Base-by-base conservation (phyloP, 225 moss, liverwort and hornwort genomes). In the Antitrichia curtipendula region DNA sequence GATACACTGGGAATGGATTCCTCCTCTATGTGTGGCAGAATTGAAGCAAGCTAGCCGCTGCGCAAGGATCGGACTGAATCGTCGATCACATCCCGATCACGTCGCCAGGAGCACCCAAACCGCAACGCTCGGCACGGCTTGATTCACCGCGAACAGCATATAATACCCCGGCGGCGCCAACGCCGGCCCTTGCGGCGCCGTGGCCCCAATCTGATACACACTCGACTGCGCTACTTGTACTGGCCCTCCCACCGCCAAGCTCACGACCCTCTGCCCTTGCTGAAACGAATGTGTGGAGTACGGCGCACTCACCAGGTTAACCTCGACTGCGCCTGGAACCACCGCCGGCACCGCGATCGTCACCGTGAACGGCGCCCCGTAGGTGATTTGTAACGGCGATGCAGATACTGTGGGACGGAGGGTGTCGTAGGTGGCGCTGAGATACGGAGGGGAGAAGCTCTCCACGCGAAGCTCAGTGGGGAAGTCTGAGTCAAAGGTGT, bases 381-480 rank as follows among this genome's bases (percentile, higher is more conserved):
- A 96, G 21, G 87, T 90, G 79, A 95, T 91, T 21, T 58, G 81
- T 36, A 68, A 31, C 13, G 96, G 97, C 18, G 80, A 53, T 10
- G 72, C 88, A 36, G 86, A 89, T 52, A 96, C 71, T 10, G 78
- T 75, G 17, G 97, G 95, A n/a, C 90, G 92, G 60, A 88, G 32
- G 25, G 22, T 1, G 41, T 83, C 86, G 34, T 90, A 59, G 10
- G 84, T 5, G 10, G 92, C 4, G n/a, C 64, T 83, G 62, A 97
- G 88, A 41, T 97, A 97, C 2, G 83, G 89, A 17, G 97, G 97
- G 40, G 94, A 93, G 80, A 93, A 97, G 49, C 93, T 92, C 74
- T 97, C 97, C 78, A 97, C 52, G 57, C 95, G 87, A 19, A 97
- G 90, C 90, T 97, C 96, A 13, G 97, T 97, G 6, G 95, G 94